These are phyloP conservation scores for Monilinia aucupariae DNA, from an alignment of 2,329 filamentous ascomycete species.

Conservation along the genomic window DNA sequence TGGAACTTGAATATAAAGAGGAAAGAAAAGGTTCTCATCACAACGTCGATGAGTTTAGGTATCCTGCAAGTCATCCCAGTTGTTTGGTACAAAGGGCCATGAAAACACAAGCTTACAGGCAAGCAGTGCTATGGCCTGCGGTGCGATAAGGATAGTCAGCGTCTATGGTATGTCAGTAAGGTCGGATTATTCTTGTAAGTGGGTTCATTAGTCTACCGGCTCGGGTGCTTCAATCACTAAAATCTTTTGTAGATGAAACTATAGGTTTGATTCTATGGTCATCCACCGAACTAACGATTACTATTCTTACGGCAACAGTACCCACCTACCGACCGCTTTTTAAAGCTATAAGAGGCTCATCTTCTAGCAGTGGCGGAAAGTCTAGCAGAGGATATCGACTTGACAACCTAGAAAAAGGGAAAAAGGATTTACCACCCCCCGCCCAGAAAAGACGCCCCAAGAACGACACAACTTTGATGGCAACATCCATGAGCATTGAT, in stretches of 20 bases:
- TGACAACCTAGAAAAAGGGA: neutral
- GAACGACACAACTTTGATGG: neutral
- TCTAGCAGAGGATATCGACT: neutral
- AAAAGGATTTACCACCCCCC: neutral
- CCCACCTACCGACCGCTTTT: conserved; percentile 32
- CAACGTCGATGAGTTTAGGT: conserved; percentile 37
- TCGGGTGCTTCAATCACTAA: neutral
- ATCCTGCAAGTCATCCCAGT: neutral
- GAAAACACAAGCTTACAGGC: neutral
- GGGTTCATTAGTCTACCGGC: neutral
- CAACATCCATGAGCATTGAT: neutral
- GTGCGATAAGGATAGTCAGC: neutral
- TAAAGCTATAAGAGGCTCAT: neutral
- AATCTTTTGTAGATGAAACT: conserved; percentile 23
- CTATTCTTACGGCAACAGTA: conserved; percentile 34
- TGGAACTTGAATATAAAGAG: conserved; percentile 36
- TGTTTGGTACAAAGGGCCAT: neutral
- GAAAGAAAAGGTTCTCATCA: conserved; percentile 38
- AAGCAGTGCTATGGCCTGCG: neutral
- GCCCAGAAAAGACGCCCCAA: neutral
- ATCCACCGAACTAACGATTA: conserved; percentile 35
- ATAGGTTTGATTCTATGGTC: conserved; percentile 43
- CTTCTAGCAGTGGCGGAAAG: neutral
- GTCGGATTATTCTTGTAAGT: conserved; percentile 5
- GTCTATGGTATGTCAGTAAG: neutral